These are phyloP conservation scores for Pichia cactophila DNA, from an alignment of 1,139 yeast genomes.

Conservation along the genomic window DNA sequence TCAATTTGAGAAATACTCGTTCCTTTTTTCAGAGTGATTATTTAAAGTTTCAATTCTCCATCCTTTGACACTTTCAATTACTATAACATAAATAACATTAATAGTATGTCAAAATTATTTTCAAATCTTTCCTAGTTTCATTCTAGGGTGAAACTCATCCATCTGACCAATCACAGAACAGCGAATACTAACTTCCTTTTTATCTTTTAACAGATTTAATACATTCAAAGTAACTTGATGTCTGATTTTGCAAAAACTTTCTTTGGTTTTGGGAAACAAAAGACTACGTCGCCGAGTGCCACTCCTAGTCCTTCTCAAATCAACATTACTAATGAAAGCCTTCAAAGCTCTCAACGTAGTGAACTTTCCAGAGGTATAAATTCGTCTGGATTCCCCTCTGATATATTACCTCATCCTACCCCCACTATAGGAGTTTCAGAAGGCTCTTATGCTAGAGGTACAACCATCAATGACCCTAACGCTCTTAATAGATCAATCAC, in stretches of 20 bases:
- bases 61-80: not conserved
- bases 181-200: not conserved
- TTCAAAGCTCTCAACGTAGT: constrained; percentile 3
- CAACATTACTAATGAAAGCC: not conserved
- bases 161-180: not conserved
- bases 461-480: constrained; percentile 38
- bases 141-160: not conserved
- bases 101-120: not conserved
- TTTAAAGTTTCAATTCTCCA: not conserved
- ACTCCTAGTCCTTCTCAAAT: not conserved
- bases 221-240: constrained; percentile 29
- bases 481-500: constrained; percentile 24
- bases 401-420: constrained; percentile 33
- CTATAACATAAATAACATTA: not conserved
- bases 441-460: constrained; percentile 60
- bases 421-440: constrained; percentile 66
- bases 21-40: not conserved
- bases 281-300: constrained; percentile 2
- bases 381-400: constrained; percentile 26
- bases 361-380: constrained; percentile 11
- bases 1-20: not conserved
- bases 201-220: not conserved
- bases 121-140: not conserved
- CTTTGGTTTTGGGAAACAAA: constrained; percentile 42
- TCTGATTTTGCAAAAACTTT: constrained; percentile 58